phyloP scores from a whole-genome alignment of 2,329 filamentous ascomycete genomes.

The Hortaea sp. region DNA sequence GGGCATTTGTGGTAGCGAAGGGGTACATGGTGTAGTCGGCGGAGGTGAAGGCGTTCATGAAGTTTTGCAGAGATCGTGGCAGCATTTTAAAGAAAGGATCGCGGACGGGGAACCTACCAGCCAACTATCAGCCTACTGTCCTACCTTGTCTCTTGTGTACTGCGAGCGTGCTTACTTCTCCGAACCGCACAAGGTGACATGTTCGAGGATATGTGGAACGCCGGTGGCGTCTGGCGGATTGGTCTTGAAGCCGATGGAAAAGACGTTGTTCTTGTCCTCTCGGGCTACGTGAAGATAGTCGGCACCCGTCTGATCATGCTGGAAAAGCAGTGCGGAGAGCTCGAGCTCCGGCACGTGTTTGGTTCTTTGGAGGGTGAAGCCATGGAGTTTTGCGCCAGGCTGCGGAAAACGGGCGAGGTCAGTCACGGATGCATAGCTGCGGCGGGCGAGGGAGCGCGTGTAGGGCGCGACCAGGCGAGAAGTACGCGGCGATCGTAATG shows the following conservation, averaged over 20 bases:
- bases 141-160: neutral
- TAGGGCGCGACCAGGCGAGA: constrained; percentile 14
- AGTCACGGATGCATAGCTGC: constrained; percentile 51
- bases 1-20: constrained; percentile 89
- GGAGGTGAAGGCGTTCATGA: constrained; percentile 98
- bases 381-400: constrained; percentile 77
- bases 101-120: constrained; percentile 78
- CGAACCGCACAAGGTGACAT: constrained; percentile 92
- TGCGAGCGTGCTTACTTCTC: constrained; percentile 55
- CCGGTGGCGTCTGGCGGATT: constrained; percentile 95
- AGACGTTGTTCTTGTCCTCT: constrained; percentile 98
- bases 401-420: constrained; percentile 66
- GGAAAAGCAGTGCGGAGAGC: constrained; percentile 78
- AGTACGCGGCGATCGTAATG: constrained; percentile 13
- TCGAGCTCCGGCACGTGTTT: constrained; percentile 94
- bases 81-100: constrained; percentile 99
- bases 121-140: constrained; percentile 4
- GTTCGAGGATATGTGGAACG: constrained; percentile 92
- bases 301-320: constrained; percentile 90
- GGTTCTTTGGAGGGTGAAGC: constrained; percentile 79
- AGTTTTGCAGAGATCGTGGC: constrained; percentile 93
- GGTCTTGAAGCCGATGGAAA: constrained; percentile 98
- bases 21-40: constrained; percentile 96
- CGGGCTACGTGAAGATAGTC: constrained; percentile 92
- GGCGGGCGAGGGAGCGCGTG: constrained; percentile 5